Percentiles rank a stretch among this genome's conserved stretches.
These are phyloP conservation scores for Juglanconis oblonga DNA, from an alignment of 2,329 filamentous ascomycete genomes.

Conservation along the genomic window DNA sequence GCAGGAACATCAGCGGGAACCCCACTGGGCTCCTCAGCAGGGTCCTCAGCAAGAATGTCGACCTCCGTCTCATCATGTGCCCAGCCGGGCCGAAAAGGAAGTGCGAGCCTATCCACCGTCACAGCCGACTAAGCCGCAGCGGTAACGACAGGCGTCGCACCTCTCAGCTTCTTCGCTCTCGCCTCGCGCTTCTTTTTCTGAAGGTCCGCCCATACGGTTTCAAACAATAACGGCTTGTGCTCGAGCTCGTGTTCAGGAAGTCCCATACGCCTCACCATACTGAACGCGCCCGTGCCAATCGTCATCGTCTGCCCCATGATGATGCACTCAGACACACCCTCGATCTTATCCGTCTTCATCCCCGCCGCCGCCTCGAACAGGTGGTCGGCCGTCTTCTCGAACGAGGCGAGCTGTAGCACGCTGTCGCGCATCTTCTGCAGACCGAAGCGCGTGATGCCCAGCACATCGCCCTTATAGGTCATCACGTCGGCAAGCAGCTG, in stretches of 20 bases:
- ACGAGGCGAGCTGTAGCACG: slow-evolving; percentile 89
- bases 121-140: slow-evolving; percentile 13
- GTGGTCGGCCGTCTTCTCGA: slow-evolving; percentile 98
- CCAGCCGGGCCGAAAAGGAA: not conserved
- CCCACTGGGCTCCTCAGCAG: too few relatives aligned
- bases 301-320: slow-evolving; percentile 97
- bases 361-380: slow-evolving; percentile 90
- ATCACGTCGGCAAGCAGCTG: slow-evolving; percentile 95
- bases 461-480: slow-evolving; percentile 97
- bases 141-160: not conserved
- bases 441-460: slow-evolving; percentile 95
- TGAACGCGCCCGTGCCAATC: slow-evolving; percentile 87
- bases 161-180: not conserved
- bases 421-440: slow-evolving; percentile 94
- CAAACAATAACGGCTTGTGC: slow-evolving; percentile 64
- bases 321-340: slow-evolving; percentile 94
- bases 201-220: slow-evolving; percentile 56
- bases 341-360: slow-evolving; percentile 88
- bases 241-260: slow-evolving; percentile 58
- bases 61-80: too few relatives aligned
- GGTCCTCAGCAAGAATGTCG: too few relatives aligned
- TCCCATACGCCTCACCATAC: slow-evolving; percentile 76
- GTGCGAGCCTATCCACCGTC: not conserved
- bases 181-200: slow-evolving; percentile 25
- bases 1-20: too few relatives aligned